A percentile compares a stretch with the other conserved stretches of the same genome.
Evolutionary conservation across 2,329 filamentous ascomycete species (phyloP).

Genomic region (Hypoxylon sp.): DNA sequence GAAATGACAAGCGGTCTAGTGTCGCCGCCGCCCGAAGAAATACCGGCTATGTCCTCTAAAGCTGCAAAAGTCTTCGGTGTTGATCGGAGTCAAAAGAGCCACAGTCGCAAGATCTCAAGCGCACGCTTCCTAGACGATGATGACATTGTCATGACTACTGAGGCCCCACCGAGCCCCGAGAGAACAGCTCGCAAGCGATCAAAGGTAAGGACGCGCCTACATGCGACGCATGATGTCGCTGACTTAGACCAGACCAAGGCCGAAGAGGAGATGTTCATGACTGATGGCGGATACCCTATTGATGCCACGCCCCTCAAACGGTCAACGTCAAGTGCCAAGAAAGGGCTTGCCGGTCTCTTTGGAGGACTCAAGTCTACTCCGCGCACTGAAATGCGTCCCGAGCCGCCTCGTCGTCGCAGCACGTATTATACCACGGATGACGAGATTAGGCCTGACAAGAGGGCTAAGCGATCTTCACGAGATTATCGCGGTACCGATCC

Average conservation of each 20-base stretch:
- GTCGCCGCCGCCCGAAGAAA: conserved; percentile 80
- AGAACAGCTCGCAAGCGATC: conserved; percentile 63
- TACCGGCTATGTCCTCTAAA: conserved; percentile 77
- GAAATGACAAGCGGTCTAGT: conserved; percentile 75
- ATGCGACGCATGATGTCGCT: conserved; percentile 26
- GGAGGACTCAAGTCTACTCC: conserved; percentile 66
- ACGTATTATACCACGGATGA: conserved; percentile 67
- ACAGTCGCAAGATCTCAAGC: conserved; percentile 64
- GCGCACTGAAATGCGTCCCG: conserved; percentile 60
- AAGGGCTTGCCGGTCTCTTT: conserved; percentile 73
- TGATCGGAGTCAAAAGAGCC: conserved; percentile 59
- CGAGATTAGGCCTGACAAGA: conserved; percentile 60
- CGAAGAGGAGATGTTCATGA: conserved; percentile 71
- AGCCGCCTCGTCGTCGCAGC: conserved; percentile 65
- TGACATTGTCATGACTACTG: conserved; percentile 64
- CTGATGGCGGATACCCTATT: conserved; percentile 64
- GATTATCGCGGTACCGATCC: conserved; percentile 65
- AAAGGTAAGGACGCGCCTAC: conserved; percentile 61
- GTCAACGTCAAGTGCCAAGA: conserved; percentile 74
- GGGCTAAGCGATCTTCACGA: conserved; percentile 55
- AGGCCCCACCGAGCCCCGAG: conserved; percentile 60
- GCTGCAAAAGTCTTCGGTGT: conserved; percentile 82
- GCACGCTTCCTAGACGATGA: conserved; percentile 61
- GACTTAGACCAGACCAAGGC: conserved; percentile 43
- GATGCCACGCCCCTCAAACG: conserved; percentile 70